Conservation (phyloP, 2,329 filamentous ascomycete species). For the Catunica adiposa region DNA sequence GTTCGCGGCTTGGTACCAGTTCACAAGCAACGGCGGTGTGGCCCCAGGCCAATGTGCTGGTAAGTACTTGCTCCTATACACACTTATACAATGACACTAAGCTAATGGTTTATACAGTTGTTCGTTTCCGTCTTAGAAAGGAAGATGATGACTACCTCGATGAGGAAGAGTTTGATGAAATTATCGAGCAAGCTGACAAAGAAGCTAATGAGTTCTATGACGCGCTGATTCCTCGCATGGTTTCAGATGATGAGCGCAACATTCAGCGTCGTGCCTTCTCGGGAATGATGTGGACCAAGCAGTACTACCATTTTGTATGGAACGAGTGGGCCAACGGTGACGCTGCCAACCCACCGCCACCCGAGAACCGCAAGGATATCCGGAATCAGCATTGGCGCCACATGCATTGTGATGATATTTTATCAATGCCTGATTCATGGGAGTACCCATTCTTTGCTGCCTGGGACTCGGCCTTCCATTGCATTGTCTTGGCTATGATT, state of each 20-base stretch:
- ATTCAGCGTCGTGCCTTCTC: slow-evolving; percentile 89
- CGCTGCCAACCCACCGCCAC: slow-evolving; percentile 72
- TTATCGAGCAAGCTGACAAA: slow-evolving; percentile 69
- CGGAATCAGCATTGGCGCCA: slow-evolving; percentile 88
- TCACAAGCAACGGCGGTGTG: slow-evolving; percentile 78
- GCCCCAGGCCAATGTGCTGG: slow-evolving; percentile 82
- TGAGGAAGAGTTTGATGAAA: slow-evolving; percentile 81
- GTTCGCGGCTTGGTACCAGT: slow-evolving; percentile 77
- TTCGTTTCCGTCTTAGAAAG: slow-evolving; percentile 75
- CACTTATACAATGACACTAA: not conserved
- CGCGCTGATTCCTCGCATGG: slow-evolving; percentile 78
- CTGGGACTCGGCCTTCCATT: slow-evolving; percentile 95
- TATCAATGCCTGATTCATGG: slow-evolving; percentile 98
- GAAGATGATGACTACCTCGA: slow-evolving; percentile 61
- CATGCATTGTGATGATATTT: slow-evolving; percentile 81
- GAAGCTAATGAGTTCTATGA: slow-evolving; percentile 96
- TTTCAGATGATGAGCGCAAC: slow-evolving; percentile 84
- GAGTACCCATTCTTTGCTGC: slow-evolving; percentile 97
- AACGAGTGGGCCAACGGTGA: slow-evolving; percentile 96
- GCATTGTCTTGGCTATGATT: slow-evolving; percentile 89
- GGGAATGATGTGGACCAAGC: slow-evolving; percentile 98
- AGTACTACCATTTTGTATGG: slow-evolving; percentile 93
- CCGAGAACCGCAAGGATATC: slow-evolving; percentile 59
- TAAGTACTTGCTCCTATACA: slow-evolving; percentile 31
- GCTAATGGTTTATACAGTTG: slow-evolving; percentile 35